Conservation (phyloP, 495 filamentous ascomycete species). For the Hypoxylon lienhwacheense region DNA sequence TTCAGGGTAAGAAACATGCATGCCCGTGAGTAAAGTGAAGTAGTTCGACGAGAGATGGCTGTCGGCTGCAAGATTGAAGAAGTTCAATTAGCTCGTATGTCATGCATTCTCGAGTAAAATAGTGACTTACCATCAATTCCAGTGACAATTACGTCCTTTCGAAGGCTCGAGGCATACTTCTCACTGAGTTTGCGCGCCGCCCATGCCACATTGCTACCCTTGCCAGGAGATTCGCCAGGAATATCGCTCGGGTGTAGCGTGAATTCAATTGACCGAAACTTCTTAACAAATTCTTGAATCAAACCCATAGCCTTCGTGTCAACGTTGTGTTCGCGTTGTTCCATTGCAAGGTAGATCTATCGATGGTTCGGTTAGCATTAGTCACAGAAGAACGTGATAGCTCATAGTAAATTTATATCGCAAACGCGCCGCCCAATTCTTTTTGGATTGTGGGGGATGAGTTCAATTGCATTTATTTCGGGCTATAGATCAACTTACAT, state of each 20-base stretch:
- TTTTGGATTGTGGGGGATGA: too few species aligned
- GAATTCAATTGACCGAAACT: conserved; percentile 61
- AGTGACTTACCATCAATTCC: conserved; percentile 65
- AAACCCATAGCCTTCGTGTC: conserved; percentile 58
- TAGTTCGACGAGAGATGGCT: conserved; percentile 68
- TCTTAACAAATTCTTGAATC: conserved; percentile 57
- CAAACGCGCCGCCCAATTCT: too few species aligned
- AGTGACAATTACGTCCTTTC: conserved; percentile 65
- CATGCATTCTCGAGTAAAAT: too few species aligned
- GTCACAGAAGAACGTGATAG: background rate
- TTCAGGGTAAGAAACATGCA: conserved; percentile 57
- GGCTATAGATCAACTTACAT: conserved; percentile 52
- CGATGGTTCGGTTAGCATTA: conserved; percentile 6
- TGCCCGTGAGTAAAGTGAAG: conserved; percentile 61
- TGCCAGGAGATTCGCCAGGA: conserved; percentile 64
- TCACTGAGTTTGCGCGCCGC: conserved; percentile 63
- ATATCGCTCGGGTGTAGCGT: conserved; percentile 65
- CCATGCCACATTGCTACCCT: conserved; percentile 69
- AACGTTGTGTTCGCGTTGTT: conserved; percentile 58
- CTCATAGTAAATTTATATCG: background rate
- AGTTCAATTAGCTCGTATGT: conserved; percentile 33
- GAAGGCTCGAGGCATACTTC: conserved; percentile 51
- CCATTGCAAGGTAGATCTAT: conserved; percentile 73
- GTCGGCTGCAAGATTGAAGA: conserved; percentile 56
- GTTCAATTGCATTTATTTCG: background rate